Percentiles rank a stretch among this genome's conserved stretches.
Evolutionary conservation across 2,329 filamentous ascomycete genomes (phyloP).

Genomic region (Rhynchosporium agropyri): DNA sequence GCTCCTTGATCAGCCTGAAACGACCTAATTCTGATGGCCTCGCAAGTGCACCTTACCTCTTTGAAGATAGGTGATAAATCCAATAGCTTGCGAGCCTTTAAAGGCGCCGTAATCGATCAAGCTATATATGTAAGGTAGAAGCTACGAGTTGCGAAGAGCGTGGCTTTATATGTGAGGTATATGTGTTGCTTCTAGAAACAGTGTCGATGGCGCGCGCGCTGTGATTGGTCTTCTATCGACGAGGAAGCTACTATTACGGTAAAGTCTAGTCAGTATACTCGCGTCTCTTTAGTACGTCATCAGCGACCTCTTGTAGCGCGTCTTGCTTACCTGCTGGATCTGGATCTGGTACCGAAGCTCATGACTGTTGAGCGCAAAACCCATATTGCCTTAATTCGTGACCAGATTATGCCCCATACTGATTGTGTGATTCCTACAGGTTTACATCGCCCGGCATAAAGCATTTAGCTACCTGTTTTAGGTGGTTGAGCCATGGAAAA

Average conservation of each 20-base stretch:
- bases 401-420: too few relatives aligned
- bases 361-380: not conserved
- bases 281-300: not conserved
- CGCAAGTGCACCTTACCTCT: not conserved
- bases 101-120: not conserved
- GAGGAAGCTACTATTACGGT: not conserved
- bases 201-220: not conserved
- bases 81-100: not conserved
- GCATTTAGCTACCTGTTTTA: too few relatives aligned
- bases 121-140: not conserved
- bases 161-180: not conserved
- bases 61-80: not conserved
- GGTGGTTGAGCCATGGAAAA: too few relatives aligned
- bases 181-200: not conserved
- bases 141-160: not conserved
- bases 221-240: not conserved
- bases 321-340: not conserved
- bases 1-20: not conserved
- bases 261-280: not conserved
- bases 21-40: not conserved
- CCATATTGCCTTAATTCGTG: too few relatives aligned
- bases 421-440: too few relatives aligned
- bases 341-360: not conserved
- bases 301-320: not conserved
- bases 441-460: too few relatives aligned